These are phyloP conservation scores for Cucumis sativus DNA, from an alignment of 306 rosid species.

Conservation along the genomic window DNA sequence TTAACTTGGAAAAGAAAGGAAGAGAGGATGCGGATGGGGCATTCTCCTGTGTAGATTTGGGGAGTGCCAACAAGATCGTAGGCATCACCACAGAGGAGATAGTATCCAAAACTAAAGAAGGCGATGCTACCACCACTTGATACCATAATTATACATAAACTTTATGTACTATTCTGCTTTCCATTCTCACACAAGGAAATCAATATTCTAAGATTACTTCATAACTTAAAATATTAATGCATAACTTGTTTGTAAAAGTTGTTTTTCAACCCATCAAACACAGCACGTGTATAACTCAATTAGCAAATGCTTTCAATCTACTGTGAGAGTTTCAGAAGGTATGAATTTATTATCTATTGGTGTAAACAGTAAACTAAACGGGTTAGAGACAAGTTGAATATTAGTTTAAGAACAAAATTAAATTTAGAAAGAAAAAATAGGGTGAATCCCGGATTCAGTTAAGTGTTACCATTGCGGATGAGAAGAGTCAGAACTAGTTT, in stretches of 20 bases:
- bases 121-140: slow-evolving; percentile 9
- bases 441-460: not conserved
- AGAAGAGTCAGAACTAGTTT: not conserved
- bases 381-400: slow-evolving; percentile 1
- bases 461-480: not conserved
- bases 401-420: not conserved
- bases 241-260: not conserved
- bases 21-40: slow-evolving; percentile 63
- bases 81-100: slow-evolving; percentile 94
- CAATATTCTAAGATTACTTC: not conserved
- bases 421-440: not conserved
- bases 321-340: not conserved
- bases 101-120: slow-evolving; percentile 51
- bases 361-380: not conserved
- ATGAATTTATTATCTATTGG: not conserved
- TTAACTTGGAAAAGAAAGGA: not conserved
- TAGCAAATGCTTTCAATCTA: not conserved
- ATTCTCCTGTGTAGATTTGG: slow-evolving; percentile 61
- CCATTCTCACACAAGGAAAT: not conserved
- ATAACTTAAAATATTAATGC: not conserved
- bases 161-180: not conserved
- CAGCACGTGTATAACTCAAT: not conserved
- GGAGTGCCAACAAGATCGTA: slow-evolving; percentile 63
- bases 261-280: not conserved
- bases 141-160: not conserved